Evolutionary conservation across 495 filamentous ascomycete species (phyloP).

Genomic region (Tuber melanosporum): DNA sequence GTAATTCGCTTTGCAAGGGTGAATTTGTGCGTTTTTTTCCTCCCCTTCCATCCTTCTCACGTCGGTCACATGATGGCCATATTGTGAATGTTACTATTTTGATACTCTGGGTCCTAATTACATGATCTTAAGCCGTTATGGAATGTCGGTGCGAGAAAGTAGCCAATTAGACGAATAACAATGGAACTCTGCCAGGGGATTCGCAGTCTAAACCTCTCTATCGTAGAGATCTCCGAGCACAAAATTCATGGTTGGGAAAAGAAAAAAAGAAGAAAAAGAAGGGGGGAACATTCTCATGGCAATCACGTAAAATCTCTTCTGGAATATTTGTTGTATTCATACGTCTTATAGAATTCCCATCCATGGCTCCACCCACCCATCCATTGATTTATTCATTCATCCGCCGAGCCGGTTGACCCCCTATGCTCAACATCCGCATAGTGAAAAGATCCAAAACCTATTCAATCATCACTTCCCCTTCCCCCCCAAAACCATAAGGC

Average conservation of each 20-base stretch:
- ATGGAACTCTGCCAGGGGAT: background rate
- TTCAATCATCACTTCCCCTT: background rate
- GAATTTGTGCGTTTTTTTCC: background rate
- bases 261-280: background rate
- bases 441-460: background rate
- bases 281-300: background rate
- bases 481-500: background rate
- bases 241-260: background rate
- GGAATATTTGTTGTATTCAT: background rate
- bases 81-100: too few relatives aligned
- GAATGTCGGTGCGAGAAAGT: too few relatives aligned
- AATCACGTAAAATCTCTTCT: background rate
- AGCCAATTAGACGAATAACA: background rate
- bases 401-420: background rate
- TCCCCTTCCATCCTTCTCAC: background rate
- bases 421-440: background rate
- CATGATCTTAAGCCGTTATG: background rate
- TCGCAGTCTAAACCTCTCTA: background rate
- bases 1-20: background rate
- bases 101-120: background rate
- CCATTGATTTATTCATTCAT: background rate
- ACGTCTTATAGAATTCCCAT: background rate
- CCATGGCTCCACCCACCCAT: background rate
- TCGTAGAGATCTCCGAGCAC: background rate
- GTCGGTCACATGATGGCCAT: too few relatives aligned